Base-by-base conservation (phyloP, 2,329 filamentous ascomycete species). In the Fusarium paranaense region DNA sequence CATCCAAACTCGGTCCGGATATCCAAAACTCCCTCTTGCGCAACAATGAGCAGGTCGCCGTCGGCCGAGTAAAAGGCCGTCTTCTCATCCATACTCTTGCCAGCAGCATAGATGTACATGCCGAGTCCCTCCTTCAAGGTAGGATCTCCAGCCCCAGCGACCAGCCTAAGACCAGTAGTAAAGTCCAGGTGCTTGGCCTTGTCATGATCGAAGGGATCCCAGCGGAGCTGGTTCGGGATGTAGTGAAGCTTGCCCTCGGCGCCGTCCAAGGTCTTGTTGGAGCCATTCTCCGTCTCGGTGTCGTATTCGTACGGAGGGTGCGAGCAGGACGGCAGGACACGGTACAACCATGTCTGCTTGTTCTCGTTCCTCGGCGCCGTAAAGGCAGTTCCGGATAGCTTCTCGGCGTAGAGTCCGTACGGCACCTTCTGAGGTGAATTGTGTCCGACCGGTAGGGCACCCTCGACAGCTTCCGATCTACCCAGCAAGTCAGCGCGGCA, bases 1-100 rank as follows among this genome's bases (percentile, higher is more conserved):
- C 88, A 89, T 54, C 94, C 94, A 57, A 95, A 86, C 82, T 96
- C 94, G 1, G 94, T 96, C 77, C 92, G 90, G 71, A 96, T 92
- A 78, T 95, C 93, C 42, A 96, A 84, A 16, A 88, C 87, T 3
- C 94, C 94, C 72, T 93, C 89, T 80, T 96, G 94, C 2, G 92
- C 87, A 16, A 96, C 92, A 71, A 96, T 91, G 65, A 95, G 83
- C 76, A 94, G 89, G 80, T 96, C 94, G 14, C 94, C 94, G 79
- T 96, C 94, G 0, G 94, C 92, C 5, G 93, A 95, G 86, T 96
- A 97, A 81, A 95, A 97, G 0, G 94, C 94, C 59, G 92, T 87
- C 42, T 89, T 89, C n/a, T 87, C 84, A 58, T 87, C 86, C 95
- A 98, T 97, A 79, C 92, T 91, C 80, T 90, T 92, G 22, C 93